These are phyloP conservation scores for Penicillium nucicola DNA, from an alignment of 495 filamentous ascomycete genomes.

Conservation along the genomic window DNA sequence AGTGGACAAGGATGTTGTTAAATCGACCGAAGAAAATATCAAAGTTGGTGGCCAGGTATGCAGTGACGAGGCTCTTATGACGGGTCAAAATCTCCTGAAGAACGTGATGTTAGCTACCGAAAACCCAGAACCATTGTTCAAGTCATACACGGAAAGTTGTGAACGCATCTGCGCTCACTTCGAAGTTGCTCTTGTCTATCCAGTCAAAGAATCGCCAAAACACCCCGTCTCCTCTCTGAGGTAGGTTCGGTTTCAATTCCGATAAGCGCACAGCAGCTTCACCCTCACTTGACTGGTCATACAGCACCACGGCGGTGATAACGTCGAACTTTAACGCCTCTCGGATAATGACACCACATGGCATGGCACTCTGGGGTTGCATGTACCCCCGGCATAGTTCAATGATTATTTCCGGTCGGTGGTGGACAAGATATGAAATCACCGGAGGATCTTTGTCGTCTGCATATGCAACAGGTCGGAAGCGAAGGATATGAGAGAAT, in stretches of 20 bases:
- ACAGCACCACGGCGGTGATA: conserved; percentile 83
- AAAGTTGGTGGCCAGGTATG: conserved; percentile 84
- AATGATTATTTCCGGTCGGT: conserved; percentile 80
- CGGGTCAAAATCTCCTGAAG: conserved; percentile 84
- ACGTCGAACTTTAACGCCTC: conserved; percentile 91
- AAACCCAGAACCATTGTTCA: no score
- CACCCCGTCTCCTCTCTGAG: conserved; percentile 71
- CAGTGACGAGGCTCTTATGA: conserved; percentile 84
- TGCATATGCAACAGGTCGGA: conserved; percentile 54
- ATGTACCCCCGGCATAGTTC: conserved; percentile 89
- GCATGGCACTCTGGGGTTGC: conserved; percentile 85
- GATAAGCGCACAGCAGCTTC: conserved; percentile 51
- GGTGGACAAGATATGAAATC: conserved; percentile 78
- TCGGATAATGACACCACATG: conserved; percentile 84
- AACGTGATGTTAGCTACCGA: not conserved
- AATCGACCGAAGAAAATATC: conserved; percentile 87
- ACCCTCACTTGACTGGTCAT: conserved; percentile 75
- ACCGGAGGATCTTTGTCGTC: conserved; percentile 67
- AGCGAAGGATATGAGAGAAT: conserved; percentile 83
- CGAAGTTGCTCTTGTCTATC: conserved; percentile 93
- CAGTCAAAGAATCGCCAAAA: conserved; percentile 99
- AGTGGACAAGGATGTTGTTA: conserved; percentile 83
- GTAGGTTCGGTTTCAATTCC: conserved; percentile 62
- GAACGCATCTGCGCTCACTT: conserved; percentile 96
- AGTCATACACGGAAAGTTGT: conserved; percentile 81